phyloP scores from a whole-genome alignment of 352 stramenopile species.

The Phytophthora lateralis region DNA sequence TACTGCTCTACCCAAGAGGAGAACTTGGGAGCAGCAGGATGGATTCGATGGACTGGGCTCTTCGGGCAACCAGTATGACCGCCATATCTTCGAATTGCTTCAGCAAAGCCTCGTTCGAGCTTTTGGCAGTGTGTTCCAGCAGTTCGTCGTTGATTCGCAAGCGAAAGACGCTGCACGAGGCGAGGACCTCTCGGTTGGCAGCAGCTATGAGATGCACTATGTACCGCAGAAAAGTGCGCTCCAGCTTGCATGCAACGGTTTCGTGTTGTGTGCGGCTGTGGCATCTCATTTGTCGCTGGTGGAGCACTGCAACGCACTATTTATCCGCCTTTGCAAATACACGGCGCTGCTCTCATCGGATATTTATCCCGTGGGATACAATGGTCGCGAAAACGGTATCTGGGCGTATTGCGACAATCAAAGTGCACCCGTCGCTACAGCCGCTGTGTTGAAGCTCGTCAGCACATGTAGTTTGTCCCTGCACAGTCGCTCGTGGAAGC shows the following conservation, averaged over 20 bases:
- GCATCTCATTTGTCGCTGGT: slow-evolving; percentile 56
- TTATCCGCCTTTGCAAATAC: slow-evolving; percentile 68
- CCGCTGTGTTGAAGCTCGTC: slow-evolving; percentile 72
- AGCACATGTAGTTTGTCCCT: slow-evolving; percentile 63
- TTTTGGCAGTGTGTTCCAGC: slow-evolving; percentile 76
- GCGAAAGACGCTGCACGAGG: slow-evolving; percentile 41
- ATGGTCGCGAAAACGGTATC: slow-evolving; percentile 56
- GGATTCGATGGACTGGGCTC: slow-evolving; percentile 17
- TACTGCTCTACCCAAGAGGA: slow-evolving; percentile 13
- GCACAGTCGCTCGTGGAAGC: slow-evolving; percentile 55
- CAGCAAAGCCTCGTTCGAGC: slow-evolving; percentile 53
- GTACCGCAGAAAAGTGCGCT: slow-evolving; percentile 75
- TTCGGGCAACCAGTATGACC: slow-evolving; percentile 61
- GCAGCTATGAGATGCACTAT: slow-evolving; percentile 53
- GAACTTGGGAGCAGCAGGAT: slow-evolving; percentile 13
- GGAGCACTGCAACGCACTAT: slow-evolving; percentile 69
- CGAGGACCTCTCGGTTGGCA: slow-evolving; percentile 28
- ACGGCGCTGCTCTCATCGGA: slow-evolving; percentile 63
- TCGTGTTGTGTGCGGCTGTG: slow-evolving; percentile 68
- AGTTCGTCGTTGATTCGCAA: slow-evolving; percentile 68
- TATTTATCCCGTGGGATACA: slow-evolving; percentile 67
- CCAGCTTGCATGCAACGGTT: slow-evolving; percentile 77
- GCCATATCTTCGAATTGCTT: slow-evolving; percentile 73
- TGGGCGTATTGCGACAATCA: slow-evolving; percentile 72
- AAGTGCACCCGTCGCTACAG: slow-evolving; percentile 69